Conservation (phyloP, 139 green algal genomes). For the Astrephomene gubernaculifera region DNA sequence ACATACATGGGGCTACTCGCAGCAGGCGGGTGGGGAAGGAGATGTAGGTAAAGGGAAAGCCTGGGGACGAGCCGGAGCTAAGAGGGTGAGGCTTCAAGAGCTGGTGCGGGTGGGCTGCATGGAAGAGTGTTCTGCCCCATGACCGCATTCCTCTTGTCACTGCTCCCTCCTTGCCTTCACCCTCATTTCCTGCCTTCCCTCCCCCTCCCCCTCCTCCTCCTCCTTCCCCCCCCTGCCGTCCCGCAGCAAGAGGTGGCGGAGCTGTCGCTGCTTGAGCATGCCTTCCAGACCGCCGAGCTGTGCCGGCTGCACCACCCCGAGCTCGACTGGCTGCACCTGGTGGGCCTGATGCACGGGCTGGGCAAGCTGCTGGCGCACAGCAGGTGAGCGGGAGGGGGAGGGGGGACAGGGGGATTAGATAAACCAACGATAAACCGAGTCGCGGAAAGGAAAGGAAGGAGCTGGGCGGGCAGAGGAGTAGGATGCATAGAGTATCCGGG, state of each 20-base stretch:
- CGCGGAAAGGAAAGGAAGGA: background rate
- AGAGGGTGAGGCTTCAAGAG: no score
- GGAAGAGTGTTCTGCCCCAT: background rate
- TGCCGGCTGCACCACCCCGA: conserved; percentile 79
- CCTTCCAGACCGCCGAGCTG: conserved; percentile 82
- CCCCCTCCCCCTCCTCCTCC: background rate
- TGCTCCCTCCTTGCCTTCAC: background rate
- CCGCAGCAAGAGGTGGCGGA: conserved; percentile 59
- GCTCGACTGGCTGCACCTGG: conserved; percentile 86
- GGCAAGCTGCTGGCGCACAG: conserved; percentile 89
- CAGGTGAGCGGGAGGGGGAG: conserved; percentile 47
- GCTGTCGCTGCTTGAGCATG: conserved; percentile 81
- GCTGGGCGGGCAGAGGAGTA: background rate
- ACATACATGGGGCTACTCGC: no score
- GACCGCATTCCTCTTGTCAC: background rate
- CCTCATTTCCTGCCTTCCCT: background rate
- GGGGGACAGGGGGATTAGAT: background rate
- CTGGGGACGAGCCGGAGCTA: no score
- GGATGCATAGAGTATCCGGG: no score
- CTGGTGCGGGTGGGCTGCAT: background rate
- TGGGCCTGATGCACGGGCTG: conserved; percentile 84
- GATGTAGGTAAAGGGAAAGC: no score
- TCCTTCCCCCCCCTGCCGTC: background rate
- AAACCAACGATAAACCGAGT: no score
- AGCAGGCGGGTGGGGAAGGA: no score